These are phyloP conservation scores for Gloeopeniophorella convolvens DNA, from an alignment of 768 basidiomycete genomes.

Conservation along the genomic window DNA sequence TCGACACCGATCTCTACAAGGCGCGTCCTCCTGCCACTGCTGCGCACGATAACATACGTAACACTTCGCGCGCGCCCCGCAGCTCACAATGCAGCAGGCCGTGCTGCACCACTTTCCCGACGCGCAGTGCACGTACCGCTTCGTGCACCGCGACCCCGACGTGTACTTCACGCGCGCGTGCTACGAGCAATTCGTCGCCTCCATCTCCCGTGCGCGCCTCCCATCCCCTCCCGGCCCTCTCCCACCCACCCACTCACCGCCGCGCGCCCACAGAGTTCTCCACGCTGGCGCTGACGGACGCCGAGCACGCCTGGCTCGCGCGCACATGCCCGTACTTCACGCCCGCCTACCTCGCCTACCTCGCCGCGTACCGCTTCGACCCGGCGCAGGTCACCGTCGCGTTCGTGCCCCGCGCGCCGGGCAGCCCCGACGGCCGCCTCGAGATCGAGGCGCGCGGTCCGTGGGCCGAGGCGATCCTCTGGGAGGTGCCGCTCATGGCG, in stretches of 20 bases:
- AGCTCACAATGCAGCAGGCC: conserved; percentile 97
- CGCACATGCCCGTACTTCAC: conserved; percentile 69
- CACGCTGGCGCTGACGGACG: conserved; percentile 47
- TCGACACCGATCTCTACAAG: conserved; percentile 96
- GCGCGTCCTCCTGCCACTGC: neutral
- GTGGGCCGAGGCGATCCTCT: conserved; percentile 84
- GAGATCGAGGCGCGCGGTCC: conserved; percentile 68
- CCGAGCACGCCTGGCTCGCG: conserved; percentile 64
- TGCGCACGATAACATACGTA: neutral
- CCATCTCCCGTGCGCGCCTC: conserved; percentile 45
- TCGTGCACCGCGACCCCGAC: conserved; percentile 68
- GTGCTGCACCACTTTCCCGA: conserved; percentile 73
- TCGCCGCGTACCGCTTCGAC: conserved; percentile 61
- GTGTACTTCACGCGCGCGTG: conserved; percentile 62
- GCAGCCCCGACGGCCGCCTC: conserved; percentile 44
- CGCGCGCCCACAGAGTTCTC: conserved; percentile 53
- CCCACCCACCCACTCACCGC: neutral
- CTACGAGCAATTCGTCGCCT: conserved; percentile 50
- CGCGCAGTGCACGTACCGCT: conserved; percentile 63
- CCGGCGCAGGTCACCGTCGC: conserved; percentile 63
- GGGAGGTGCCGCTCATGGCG: conserved; percentile 96
- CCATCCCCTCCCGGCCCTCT: neutral
- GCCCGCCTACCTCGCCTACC: conserved; percentile 67
- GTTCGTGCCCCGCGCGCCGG: conserved; percentile 44
- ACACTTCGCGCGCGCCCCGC: neutral